Evolutionary conservation across 306 rosid species (phyloP).

Genomic region (Aeschynomene evenia): DNA sequence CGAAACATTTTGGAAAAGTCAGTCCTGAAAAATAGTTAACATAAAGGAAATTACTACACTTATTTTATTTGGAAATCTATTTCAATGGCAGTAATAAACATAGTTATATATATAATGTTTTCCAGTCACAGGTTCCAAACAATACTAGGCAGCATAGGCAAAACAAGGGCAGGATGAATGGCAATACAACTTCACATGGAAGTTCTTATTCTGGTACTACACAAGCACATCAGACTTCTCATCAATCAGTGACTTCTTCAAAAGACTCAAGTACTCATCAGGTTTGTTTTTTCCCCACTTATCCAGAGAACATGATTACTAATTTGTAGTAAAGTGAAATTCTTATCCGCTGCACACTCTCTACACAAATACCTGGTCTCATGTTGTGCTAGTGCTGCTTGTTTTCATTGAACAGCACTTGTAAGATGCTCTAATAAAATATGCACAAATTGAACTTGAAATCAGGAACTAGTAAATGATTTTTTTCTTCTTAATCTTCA

Average conservation of each 20-base stretch:
- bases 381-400: neutral
- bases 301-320: constrained; percentile 3
- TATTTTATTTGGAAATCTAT: constrained; percentile 21
- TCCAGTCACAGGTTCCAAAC: constrained; percentile 53
- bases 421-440: neutral
- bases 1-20: neutral
- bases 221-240: constrained; percentile 49
- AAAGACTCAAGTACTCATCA: constrained; percentile 63
- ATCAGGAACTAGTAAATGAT: neutral
- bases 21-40: neutral
- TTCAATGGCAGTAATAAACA: neutral
- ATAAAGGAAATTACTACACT: constrained; percentile 5
- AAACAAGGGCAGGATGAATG: constrained; percentile 73
- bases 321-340: constrained; percentile 10
- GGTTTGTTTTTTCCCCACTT: constrained; percentile 40
- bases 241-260: constrained; percentile 42
- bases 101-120: neutral
- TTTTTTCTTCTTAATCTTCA: constrained; percentile 1
- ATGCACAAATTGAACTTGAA: constrained; percentile 6
- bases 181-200: constrained; percentile 51
- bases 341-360: constrained; percentile 15
- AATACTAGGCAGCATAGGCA: constrained; percentile 63
- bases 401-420: constrained; percentile 6
- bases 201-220: constrained; percentile 40
- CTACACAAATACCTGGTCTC: constrained; percentile 16